phyloP scores from a whole-genome alignment of 345 rosid genomes.

The Brassica cretica region DNA sequence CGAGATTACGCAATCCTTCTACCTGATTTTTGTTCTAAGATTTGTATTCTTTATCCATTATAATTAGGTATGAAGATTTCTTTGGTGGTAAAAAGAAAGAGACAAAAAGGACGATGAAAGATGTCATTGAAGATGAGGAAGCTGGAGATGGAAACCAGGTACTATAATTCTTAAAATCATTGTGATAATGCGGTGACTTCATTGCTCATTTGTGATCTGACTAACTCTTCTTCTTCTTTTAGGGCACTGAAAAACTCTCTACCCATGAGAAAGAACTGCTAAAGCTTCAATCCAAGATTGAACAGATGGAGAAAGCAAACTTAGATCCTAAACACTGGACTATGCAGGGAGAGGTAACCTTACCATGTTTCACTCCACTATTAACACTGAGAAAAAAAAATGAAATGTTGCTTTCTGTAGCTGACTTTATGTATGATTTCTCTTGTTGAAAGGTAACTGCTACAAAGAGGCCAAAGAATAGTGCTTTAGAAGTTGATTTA shows the following conservation, averaged over 20 bases:
- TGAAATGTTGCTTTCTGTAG: slow-evolving; percentile 2
- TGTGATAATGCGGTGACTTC: slow-evolving; percentile 10
- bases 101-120: slow-evolving; percentile 43
- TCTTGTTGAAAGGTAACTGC: slow-evolving; percentile 68
- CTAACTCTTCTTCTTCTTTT: slow-evolving; percentile 18
- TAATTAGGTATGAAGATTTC: slow-evolving; percentile 76
- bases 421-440: slow-evolving; percentile 4
- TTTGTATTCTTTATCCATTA: not conserved
- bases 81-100: slow-evolving; percentile 56
- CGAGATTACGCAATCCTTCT: not conserved
- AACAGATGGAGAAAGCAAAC: slow-evolving; percentile 82
- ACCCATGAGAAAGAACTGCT: slow-evolving; percentile 73
- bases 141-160: slow-evolving; percentile 50
- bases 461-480: slow-evolving; percentile 80
- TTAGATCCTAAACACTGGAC: slow-evolving; percentile 93
- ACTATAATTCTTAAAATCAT: slow-evolving; percentile 1
- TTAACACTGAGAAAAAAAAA: not conserved
- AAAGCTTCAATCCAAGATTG: slow-evolving; percentile 62
- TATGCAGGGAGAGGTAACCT: slow-evolving; percentile 94
- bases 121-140: slow-evolving; percentile 47
- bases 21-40: slow-evolving; percentile 2
- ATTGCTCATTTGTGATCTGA: slow-evolving; percentile 11
- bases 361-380: not conserved
- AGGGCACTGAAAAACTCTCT: slow-evolving; percentile 63
- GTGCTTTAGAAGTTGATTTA: slow-evolving; percentile 93